phyloP scores from a whole-genome alignment of 1,139 yeast genomes.

The Pichia sp. region DNA sequence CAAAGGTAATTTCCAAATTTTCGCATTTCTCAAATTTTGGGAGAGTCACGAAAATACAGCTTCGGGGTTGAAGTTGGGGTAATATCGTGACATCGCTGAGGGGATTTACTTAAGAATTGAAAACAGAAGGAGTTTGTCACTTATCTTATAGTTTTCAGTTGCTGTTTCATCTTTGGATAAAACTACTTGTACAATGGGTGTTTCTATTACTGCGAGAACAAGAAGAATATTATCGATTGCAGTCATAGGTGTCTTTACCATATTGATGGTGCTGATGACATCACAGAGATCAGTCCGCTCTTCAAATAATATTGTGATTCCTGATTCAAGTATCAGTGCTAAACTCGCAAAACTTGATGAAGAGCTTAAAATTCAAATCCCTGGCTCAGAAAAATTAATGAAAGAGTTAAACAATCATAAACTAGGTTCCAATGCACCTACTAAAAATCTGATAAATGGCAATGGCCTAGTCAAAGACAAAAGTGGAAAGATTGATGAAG shows the following conservation, averaged over 20 bases:
- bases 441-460: conserved; percentile 18
- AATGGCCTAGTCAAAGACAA: conserved; percentile 24
- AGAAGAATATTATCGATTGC: conserved; percentile 26
- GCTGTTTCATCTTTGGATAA: too few species aligned
- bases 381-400: conserved; percentile 2
- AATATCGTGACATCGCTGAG: too few species aligned
- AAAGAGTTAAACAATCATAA: neutral
- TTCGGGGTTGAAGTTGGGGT: too few species aligned
- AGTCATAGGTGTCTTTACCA: conserved; percentile 20
- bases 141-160: too few species aligned
- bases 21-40: too few species aligned
- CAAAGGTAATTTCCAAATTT: too few species aligned
- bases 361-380: conserved; percentile 1
- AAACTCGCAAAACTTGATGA: neutral
- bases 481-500: conserved; percentile 28
- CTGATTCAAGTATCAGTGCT: neutral
- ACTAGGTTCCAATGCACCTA: neutral
- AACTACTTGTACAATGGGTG: conserved; percentile 1
- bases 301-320: conserved; percentile 1
- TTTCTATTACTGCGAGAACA: conserved; percentile 18
- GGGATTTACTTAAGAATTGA: too few species aligned
- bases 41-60: too few species aligned
- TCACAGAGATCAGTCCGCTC: conserved; percentile 4
- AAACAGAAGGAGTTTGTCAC: too few species aligned
- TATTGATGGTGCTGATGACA: conserved; percentile 21